phyloP scores from a whole-genome alignment of 768 basidiomycete species.

The Tricholoma matsutake region DNA sequence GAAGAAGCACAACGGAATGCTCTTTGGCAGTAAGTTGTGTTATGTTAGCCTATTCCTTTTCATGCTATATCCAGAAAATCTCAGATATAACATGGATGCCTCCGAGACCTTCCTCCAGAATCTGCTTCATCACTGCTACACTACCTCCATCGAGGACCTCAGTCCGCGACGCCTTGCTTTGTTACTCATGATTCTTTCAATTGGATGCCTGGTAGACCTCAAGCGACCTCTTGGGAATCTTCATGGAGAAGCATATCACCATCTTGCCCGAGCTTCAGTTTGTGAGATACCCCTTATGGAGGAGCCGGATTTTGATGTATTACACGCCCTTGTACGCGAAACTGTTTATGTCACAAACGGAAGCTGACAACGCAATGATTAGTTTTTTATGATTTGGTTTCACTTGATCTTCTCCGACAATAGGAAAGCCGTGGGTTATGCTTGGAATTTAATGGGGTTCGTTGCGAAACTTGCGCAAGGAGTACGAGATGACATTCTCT shows the following conservation, averaged over 20 bases:
- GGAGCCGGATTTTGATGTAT: constrained; percentile 69
- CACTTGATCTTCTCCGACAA: constrained; percentile 73
- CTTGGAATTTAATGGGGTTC: constrained; percentile 76
- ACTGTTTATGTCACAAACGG: not conserved
- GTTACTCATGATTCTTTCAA: constrained; percentile 68
- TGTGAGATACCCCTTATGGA: constrained; percentile 76
- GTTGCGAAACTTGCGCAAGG: constrained; percentile 71
- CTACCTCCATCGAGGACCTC: constrained; percentile 53
- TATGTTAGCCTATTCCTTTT: constrained; percentile 7
- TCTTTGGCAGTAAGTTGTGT: constrained; percentile 62
- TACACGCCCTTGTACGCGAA: constrained; percentile 57
- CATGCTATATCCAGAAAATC: constrained; percentile 3
- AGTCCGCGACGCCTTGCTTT: constrained; percentile 66
- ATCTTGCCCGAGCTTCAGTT: constrained; percentile 61
- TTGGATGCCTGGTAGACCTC: constrained; percentile 68
- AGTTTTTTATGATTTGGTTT: constrained; percentile 73
- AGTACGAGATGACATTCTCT: constrained; percentile 38
- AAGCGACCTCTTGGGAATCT: constrained; percentile 52
- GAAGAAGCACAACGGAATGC: constrained; percentile 64
- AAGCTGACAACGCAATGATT: constrained; percentile 3
- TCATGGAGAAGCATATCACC: constrained; percentile 63
- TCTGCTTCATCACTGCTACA: constrained; percentile 66
- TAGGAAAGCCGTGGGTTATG: constrained; percentile 67
- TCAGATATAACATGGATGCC: constrained; percentile 67
- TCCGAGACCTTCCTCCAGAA: constrained; percentile 71